Evolutionary conservation across 257 asterid genomes (phyloP), one percentile per base, ranked within the genome.

Genomic region (Lavandula angustifolia): DNA sequence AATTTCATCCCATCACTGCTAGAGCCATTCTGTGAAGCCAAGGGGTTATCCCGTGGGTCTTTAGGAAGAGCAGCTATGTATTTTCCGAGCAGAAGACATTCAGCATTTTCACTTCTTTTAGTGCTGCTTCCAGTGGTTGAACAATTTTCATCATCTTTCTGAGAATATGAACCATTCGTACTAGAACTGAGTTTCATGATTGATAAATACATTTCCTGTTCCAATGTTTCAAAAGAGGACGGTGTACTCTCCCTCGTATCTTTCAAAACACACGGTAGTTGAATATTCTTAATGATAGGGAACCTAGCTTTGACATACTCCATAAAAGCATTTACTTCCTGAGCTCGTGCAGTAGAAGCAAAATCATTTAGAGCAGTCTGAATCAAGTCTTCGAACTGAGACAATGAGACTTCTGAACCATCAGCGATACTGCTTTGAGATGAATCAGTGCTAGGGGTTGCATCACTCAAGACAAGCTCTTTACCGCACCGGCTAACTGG

Each of bases 11-110:
- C 72, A 54, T 71, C 79, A 73, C 77, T 66, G 49, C 54, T 60
- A 37, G 87, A 77, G 64, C 67, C 51, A 29, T 61, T 79, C 73
- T 71, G 82, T 57, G 97, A 82, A 71, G 80, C 89, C 51, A 95
- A 81, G 35, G 91, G 81, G 68, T 67, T 73, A 69, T 82, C 87
- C 5, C 44, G 70, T 58, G 74, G 75, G 72, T 86, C 95, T 74
- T 85, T 84, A 60, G 87, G 79, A 40, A 94, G 76, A 59, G 86
- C 75, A 62, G 95, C 87, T 14, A 94, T 82, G 74, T 87, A 94
- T 75, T 86, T 94, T 46, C 91, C 89, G 63, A 94, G 95, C 71
- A 90, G 72, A 68, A 87, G 81, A 73, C 83, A 73, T 65, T 78
- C 89, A 64, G 60, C 53, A 66, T 41, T 34, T 73, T 62, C n/a